A percentile compares a stretch with the other conserved stretches of the same genome.
Conservation (phyloP, 345 rosid species). For the Pistacia vera region DNA sequence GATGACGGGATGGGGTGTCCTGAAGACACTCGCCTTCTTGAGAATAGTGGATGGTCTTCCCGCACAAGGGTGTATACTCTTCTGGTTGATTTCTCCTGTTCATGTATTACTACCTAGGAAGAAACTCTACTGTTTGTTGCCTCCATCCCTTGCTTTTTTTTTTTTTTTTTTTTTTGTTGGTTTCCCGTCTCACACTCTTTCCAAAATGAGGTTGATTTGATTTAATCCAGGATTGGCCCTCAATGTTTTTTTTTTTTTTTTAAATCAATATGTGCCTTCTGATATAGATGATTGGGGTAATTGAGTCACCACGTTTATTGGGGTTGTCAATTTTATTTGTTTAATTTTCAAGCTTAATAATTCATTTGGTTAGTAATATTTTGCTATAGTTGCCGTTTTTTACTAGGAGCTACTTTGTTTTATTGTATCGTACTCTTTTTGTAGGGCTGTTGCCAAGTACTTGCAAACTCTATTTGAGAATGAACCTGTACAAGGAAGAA, state of each 20-base stretch:
- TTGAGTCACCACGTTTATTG: background rate
- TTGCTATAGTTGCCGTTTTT: background rate
- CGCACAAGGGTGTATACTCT: constrained; percentile 70
- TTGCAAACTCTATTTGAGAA: constrained; percentile 71
- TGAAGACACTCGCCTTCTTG: constrained; percentile 69
- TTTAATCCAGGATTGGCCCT: background rate
- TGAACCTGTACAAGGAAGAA: constrained; percentile 65
- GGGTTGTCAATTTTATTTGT: background rate
- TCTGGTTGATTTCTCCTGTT: background rate
- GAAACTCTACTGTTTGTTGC: background rate
- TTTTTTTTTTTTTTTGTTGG: background rate
- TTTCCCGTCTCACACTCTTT: background rate
- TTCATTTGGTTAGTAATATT: background rate
- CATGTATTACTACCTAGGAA: background rate
- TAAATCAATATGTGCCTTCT: background rate
- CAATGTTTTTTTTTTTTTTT: background rate
- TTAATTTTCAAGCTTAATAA: background rate
- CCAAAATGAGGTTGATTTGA: background rate
- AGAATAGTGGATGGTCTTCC: constrained; percentile 97
- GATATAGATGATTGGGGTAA: background rate
- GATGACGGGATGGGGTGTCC: constrained; percentile 56
- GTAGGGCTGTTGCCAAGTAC: constrained; percentile 94
- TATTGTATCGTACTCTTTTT: constrained; percentile 15
- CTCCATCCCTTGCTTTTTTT: background rate
- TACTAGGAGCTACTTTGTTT: background rate